Base-by-base conservation (phyloP, 2,329 filamentous ascomycete species). In the Xylariaceae sp. region DNA sequence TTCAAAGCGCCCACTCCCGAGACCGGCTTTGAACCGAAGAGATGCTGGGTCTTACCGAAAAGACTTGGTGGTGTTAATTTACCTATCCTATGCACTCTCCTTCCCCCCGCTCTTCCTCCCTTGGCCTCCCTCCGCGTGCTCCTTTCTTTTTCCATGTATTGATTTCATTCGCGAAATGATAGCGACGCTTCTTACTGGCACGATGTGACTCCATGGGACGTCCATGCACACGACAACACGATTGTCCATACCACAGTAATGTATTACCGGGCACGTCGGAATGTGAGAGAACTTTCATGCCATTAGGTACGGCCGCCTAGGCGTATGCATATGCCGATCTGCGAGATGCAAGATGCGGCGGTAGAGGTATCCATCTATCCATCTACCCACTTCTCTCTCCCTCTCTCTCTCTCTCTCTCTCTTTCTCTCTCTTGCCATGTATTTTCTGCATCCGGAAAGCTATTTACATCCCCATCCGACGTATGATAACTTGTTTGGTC, bases 231-330 rank as follows among this genome's bases (percentile, higher is more conserved):
- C 19, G 19, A 19, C 19, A 19, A 19, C 19, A 19, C 19, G 19
- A 19, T 19, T 19, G 19, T 19, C 19, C 19, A 19, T 19, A 19
- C 19, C 19, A 19, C 19, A 19, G 19, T 19, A 19, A 2, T 19
- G 19, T 19, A 19, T 35, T 35, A 35, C 32, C 32, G 32, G 32
- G 6, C 32, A 35, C 7, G 79, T 85, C 3, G 80, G 80, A 1
- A 66, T 84, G n/a, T 81, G 81, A 3, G 78, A 78, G 1, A 84
- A 84, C 63, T 81, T 80, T 0, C 80, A 77, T 3, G 81, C 81
- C 4, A 80, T 85, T 40, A 80, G 75, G 1, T 84, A 81, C 3
- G 0, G 64, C 83, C 35, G 68, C 85, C 2, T 67, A 19, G 19
- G 19, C 19, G 19, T 85, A 2, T 71, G 74, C 2, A 78, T 76